phyloP scores from a whole-genome alignment of 352 stramenopile species.

The Halophytophthora batemanensis region DNA sequence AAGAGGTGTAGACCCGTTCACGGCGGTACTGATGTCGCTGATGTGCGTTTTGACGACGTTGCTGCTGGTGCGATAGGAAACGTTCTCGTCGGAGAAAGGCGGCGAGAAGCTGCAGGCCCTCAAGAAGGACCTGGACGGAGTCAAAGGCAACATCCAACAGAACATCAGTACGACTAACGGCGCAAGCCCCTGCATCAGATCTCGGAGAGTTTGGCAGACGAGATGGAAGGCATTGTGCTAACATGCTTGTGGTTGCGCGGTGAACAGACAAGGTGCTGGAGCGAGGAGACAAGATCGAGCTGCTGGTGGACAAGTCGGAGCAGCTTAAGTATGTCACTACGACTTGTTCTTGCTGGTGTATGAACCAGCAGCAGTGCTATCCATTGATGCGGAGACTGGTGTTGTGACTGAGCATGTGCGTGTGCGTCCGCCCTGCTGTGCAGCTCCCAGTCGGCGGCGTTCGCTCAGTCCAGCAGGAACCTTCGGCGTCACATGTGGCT shows the following conservation, averaged over 20 bases:
- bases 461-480: slow-evolving; percentile 80
- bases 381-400: no score
- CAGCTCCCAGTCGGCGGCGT: slow-evolving; percentile 77
- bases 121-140: slow-evolving; percentile 76
- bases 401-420: not conserved
- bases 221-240: not conserved
- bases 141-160: slow-evolving; percentile 77
- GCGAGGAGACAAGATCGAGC: slow-evolving; percentile 85
- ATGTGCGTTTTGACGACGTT: slow-evolving; percentile 4
- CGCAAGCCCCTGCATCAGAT: not conserved
- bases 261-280: slow-evolving; percentile 75
- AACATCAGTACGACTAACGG: slow-evolving; percentile 82
- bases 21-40: not conserved
- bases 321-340: slow-evolving; percentile 60
- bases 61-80: slow-evolving; percentile 39
- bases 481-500: slow-evolving; percentile 81
- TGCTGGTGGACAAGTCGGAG: slow-evolving; percentile 85
- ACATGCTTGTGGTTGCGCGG: slow-evolving; percentile 3
- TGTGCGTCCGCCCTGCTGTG: not conserved
- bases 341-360: not conserved
- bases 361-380: no score
- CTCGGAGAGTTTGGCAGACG: not conserved
- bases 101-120: slow-evolving; percentile 76
- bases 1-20: not conserved
- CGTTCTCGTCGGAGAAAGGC: slow-evolving; percentile 70